Conservation (phyloP, 1,284 basidiomycete genomes). For the Chiua sp. region DNA sequence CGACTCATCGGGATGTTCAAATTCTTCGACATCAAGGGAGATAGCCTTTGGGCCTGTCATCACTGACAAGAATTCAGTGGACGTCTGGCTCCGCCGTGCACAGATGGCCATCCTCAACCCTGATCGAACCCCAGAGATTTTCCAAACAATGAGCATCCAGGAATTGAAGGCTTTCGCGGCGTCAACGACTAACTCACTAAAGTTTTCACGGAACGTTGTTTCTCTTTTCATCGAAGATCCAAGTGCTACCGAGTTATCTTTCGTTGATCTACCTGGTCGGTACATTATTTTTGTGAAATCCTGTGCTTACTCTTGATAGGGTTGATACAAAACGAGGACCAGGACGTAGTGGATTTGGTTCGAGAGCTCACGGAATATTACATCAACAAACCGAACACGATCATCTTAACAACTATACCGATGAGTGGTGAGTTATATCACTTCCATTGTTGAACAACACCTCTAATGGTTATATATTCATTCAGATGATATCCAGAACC, state of each 20-base stretch:
- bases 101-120: conserved; percentile 64
- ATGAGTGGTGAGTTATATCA: conserved; percentile 53
- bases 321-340: conserved; percentile 58
- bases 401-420: conserved; percentile 66
- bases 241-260: conserved; percentile 50
- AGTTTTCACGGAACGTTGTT: conserved; percentile 65
- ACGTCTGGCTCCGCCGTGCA: conserved; percentile 60
- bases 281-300: background rate
- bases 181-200: conserved; percentile 20
- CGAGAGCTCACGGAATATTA: conserved; percentile 50
- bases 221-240: conserved; percentile 54
- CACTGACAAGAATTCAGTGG: conserved; percentile 47
- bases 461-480: background rate
- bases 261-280: conserved; percentile 56
- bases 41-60: conserved; percentile 45
- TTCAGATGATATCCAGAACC: conserved; percentile 70
- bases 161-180: conserved; percentile 34
- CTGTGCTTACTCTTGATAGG: conserved; percentile 39
- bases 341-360: conserved; percentile 50
- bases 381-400: conserved; percentile 49
- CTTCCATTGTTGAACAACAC: background rate
- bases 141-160: conserved; percentile 38
- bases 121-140: conserved; percentile 33
- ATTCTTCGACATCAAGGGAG: conserved; percentile 13
- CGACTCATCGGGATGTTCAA: conserved; percentile 34